Evolutionary conservation across 1,139 yeast species (phyloP), one percentile per base, ranked within the genome.

Genomic region (Sugiyamaella xylanicola): DNA sequence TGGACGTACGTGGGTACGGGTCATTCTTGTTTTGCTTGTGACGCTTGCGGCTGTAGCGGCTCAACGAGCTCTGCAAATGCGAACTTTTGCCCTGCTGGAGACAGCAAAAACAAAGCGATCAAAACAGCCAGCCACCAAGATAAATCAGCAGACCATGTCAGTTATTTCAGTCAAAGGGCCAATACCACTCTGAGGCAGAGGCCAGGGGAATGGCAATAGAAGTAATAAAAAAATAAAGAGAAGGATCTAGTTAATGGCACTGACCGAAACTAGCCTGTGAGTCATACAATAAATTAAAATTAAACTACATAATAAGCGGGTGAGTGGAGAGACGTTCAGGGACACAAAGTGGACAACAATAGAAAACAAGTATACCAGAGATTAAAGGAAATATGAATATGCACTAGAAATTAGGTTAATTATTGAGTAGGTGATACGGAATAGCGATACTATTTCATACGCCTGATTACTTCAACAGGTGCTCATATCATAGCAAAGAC

Each of bases 1-100:
- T n/a, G n/a, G n/a, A n/a, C n/a, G n/a, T n/a, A n/a, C n/a, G 25
- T 19, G 43, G 43, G 43, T 39, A 39, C 2, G 43, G 43, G 22
- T 25, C 9, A 5, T 5, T 9, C 8, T 5, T 25, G 9, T 25
- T 9, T 25, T 25, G 29, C 29, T 25, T 25, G 29, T 25, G 29
- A 25, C 29, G 9, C 8, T 9, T 25, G 9, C 29, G 29, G 29
- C 29, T 25, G 5, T 25, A 25, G 29, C 9, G 29, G 29, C 29
- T 9, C 5, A 9, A 25, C 9, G 8, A 5, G 29, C 29, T 25
- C 8, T 25, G 5, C 29, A 25, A 25, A 25, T 25, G 29, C 29
- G 29, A 25, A 25, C n/a, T 25, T 25, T 25, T 25, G 9, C 29
- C 9, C 29, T 25, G 29, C 9, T 5, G 29, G n/a, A n/a, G n/a